Percentiles rank a stretch among this genome's conserved stretches.
These are phyloP conservation scores for Sonneratia caseolaris DNA, from an alignment of 345 rosid species.

Conservation along the genomic window DNA sequence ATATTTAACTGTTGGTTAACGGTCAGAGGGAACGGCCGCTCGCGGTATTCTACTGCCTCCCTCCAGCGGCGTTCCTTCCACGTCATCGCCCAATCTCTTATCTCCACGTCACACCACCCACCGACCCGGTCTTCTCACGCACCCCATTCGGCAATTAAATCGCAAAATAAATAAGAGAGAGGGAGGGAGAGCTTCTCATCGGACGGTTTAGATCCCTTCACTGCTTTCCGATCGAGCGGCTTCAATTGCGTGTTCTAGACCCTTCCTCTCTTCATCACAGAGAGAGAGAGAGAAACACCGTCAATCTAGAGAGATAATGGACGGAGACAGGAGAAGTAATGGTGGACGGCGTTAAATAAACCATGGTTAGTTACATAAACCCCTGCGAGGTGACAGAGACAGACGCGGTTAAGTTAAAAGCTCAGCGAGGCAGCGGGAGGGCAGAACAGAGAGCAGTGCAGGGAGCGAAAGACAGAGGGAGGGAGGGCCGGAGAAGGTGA, in stretches of 20 bases:
- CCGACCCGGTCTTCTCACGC: too few species aligned
- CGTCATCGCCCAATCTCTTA: conserved; percentile 33
- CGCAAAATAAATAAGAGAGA: not conserved
- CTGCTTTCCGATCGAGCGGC: conserved; percentile 38
- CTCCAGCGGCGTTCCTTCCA: conserved; percentile 27
- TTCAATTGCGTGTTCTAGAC: conserved; percentile 36
- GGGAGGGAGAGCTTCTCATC: conserved; percentile 5
- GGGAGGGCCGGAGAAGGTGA: not conserved
- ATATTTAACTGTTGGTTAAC: too few species aligned
- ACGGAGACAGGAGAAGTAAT: not conserved
- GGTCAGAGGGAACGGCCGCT: not conserved
- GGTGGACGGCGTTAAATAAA: not conserved
- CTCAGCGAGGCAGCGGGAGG: not conserved
- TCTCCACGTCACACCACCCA: conserved; percentile 27
- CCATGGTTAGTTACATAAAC: conserved; percentile 2
- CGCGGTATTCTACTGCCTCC: conserved; percentile 11
- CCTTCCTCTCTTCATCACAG: conserved; percentile 26
- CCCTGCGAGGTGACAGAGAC: too few species aligned
- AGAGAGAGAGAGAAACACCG: not conserved
- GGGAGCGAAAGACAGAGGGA: not conserved
- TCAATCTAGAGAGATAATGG: not conserved
- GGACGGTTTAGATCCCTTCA: conserved; percentile 19
- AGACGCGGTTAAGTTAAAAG: conserved; percentile 3
- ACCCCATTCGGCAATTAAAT: too few species aligned
- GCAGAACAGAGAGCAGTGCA: not conserved